Conservation (phyloP, 805 yeast genomes). For the Schwanniomyces pseudopolymorphus region DNA sequence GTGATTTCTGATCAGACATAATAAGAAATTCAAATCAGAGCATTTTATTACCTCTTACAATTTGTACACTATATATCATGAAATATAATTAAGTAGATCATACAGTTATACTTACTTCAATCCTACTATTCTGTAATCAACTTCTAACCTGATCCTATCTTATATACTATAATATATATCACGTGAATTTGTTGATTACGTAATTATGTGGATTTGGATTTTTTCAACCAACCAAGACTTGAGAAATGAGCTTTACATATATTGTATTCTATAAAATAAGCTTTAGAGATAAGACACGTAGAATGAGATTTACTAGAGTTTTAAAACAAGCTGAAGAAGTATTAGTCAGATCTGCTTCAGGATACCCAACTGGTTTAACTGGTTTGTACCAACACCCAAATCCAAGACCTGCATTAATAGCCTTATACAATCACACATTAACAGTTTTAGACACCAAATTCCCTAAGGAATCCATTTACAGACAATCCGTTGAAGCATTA, state of each 20-base stretch:
- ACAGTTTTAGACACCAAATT: slow-evolving; percentile 55
- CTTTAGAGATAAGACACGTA: background rate
- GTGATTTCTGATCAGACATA: slow-evolving; percentile 2
- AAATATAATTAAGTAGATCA: background rate
- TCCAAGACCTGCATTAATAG: slow-evolving; percentile 75
- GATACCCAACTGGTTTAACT: slow-evolving; percentile 79
- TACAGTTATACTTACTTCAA: too few relatives aligned
- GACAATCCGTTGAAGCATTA: slow-evolving; percentile 69
- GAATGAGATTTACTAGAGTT: slow-evolving; percentile 42
- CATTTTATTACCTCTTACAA: too few relatives aligned
- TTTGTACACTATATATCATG: background rate
- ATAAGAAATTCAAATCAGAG: too few relatives aligned
- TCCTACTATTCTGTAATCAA: too few relatives aligned
- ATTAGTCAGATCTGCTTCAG: slow-evolving; percentile 57
- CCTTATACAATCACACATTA: slow-evolving; percentile 71
- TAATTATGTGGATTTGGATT: background rate
- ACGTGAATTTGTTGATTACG: background rate
- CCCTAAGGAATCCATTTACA: slow-evolving; percentile 73
- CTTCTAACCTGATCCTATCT: too few relatives aligned
- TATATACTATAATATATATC: too few relatives aligned
- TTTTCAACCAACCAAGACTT: slow-evolving; percentile 1
- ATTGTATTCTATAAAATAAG: background rate
- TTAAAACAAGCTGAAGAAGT: slow-evolving; percentile 50
- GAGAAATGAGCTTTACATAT: slow-evolving; percentile 1
- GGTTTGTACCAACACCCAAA: slow-evolving; percentile 79